Base-by-base conservation (phyloP, 495 filamentous ascomycete species). In the Alectoria sarmentosa region DNA sequence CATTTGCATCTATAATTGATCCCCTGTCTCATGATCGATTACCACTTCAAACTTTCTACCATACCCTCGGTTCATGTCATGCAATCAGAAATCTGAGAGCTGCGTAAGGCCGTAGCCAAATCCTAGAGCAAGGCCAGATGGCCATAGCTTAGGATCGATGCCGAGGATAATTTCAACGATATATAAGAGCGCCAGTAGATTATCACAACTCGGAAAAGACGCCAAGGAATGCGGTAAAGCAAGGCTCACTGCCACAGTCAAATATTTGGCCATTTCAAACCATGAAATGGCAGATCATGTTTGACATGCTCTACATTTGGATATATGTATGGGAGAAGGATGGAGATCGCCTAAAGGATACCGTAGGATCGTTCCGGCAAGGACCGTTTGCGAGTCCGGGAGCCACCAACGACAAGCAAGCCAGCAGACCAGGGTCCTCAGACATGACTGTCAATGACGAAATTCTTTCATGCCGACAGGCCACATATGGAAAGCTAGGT, bases 141-240 rank as follows among this genome's bases (percentile, higher is more conserved):
- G 52, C 62, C 49, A 62, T 39, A 54, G 60, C 60, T 49, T 36
- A 15, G 14, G 39, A 19, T 36, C 26, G n/a, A 60, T 65, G 56
- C 63, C 63, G 63, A 65, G 63, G 63, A 54, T 38, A 38, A 28
- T 49, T 32, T 34, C 23, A 13, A 38, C 36, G 26, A 21, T 9
- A 37, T 59, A 63, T 63, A 65, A 65, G 63, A 65, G 63, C 55
- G 57, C 63, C 63, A 65, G 57, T 65, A 26, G 46, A 59, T 4
- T 42, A 30, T 49, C 56, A 44, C n/a, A 41, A 36, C 34, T 52
- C 39, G 10, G 3, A 7, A 48, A 44, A 54, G 23, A 49, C 42
- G 52, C 48, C 61, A 26, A 30, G 49, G 4, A 42, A 28, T 17
- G 30, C 28, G 30, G 30, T 34, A 55, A 36, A 55, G 0, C 52